Evolutionary conservation across 495 filamentous ascomycete genomes (phyloP), one percentile per base, ranked within the genome.

Genomic region (Neurospora sp.): DNA sequence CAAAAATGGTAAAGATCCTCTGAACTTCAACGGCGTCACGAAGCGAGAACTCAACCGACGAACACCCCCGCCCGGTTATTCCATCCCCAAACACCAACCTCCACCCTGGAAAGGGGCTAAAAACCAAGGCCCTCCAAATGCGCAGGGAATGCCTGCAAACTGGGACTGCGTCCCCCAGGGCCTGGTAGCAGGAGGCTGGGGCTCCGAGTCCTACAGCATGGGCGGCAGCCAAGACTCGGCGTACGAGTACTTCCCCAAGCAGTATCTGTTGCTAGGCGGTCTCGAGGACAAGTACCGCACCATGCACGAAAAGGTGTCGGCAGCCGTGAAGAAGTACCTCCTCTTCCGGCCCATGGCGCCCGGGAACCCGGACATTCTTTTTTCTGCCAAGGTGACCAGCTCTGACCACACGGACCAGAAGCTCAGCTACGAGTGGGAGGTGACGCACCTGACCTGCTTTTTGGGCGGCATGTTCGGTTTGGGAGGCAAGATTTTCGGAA

Each of bases 161-260:
- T 82, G 80, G 74, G 85, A 88, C 12, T 92, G 90, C 78, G 81
- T 83, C 9, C 81, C 86, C 8, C 89, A 91, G 75, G 85, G 84
- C 3, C 76, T 92, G 23, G 81, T 80, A 23, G 74, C 82, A 1
- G 76, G 77, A 16, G 79, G 81, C 8, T 83, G 76, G 73, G 80
- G 83, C 8, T 62, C 69, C 5, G 80, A 84, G 18, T 78, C 82
- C 40, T 85, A 84, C 72, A 83, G 83, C 72, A 87, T 98, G 79
- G 96, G 94, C 62, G 94, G 91, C 72, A 89, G 90, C 81, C 91
- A 94, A 72, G 96, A 98, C 80, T 97, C 93, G 18, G 90, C 93
- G 2, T 98, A 98, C 80, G 96, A 99, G 79, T 99, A 99, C 80
- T 86, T 99, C 70, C 92, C 96, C 35, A 99, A 99, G 79, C 82